Evolutionary conservation across 2,329 filamentous ascomycete species (phyloP).

Genomic region (Boeremia exigua): DNA sequence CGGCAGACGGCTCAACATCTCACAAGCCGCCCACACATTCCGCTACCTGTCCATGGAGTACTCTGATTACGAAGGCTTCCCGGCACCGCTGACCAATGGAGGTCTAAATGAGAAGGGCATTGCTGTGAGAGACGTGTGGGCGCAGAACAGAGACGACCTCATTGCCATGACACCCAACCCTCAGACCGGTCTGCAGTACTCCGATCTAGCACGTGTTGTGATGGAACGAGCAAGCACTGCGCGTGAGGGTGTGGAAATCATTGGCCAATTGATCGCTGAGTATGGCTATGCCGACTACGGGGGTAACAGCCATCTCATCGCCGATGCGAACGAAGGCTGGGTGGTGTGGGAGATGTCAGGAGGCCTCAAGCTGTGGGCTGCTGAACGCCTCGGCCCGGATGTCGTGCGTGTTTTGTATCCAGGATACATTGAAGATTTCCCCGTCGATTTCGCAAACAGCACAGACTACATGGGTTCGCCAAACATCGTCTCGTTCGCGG

Average conservation of each 20-base stretch:
- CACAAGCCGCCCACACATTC: constrained; percentile 43
- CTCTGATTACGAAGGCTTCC: constrained; percentile 52
- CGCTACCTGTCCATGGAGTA: constrained; percentile 49
- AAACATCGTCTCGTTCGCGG: constrained; percentile 44
- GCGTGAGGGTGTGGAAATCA: constrained; percentile 52
- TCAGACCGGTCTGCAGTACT: constrained; percentile 52
- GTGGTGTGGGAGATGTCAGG: constrained; percentile 47
- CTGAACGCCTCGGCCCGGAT: constrained; percentile 40
- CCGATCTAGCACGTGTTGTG: constrained; percentile 50
- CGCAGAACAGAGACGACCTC: constrained; percentile 49
- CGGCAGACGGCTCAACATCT: constrained; percentile 42
- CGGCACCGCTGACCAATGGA: constrained; percentile 54
- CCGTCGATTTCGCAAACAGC: constrained; percentile 37
- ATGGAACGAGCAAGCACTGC: constrained; percentile 51
- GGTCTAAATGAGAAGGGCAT: constrained; percentile 53
- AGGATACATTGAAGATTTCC: constrained; percentile 48
- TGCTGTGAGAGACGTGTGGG: constrained; percentile 53
- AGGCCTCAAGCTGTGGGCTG: constrained; percentile 44
- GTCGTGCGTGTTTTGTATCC: constrained; percentile 45
- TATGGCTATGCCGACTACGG: constrained; percentile 54
- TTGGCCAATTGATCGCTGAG: constrained; percentile 48
- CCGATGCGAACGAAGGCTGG: constrained; percentile 48
- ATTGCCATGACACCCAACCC: constrained; percentile 51
- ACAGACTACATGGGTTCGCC: constrained; percentile 42
- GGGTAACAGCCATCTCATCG: constrained; percentile 53